These are phyloP conservation scores for Debaryomyces coudertii DNA, from an alignment of 1,139 yeast genomes.

Conservation along the genomic window DNA sequence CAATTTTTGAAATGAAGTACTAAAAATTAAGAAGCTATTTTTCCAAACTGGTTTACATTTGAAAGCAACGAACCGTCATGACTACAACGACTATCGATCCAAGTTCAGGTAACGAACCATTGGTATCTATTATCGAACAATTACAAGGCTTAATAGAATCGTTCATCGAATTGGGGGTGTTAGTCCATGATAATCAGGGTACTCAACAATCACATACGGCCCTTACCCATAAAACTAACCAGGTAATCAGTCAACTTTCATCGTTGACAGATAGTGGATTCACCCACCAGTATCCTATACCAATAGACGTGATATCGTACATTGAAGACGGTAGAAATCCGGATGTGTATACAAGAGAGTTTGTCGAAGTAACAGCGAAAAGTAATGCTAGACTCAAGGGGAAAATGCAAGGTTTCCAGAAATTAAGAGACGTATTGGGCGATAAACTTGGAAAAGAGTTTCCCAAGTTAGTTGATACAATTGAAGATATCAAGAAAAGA, in stretches of 20 bases:
- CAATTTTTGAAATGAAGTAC: background rate
- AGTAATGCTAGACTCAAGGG: conserved; percentile 89
- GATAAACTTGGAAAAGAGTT: conserved; percentile 72
- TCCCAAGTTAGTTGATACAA: conserved; percentile 61
- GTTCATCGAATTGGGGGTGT: conserved; percentile 83
- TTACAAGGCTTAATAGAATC: conserved; percentile 78
- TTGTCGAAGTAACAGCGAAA: conserved; percentile 87
- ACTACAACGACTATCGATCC: conserved; percentile 38
- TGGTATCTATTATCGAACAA: conserved; percentile 58
- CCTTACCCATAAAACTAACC: conserved; percentile 44
- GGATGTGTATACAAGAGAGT: conserved; percentile 93
- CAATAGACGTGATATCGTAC: conserved; percentile 77
- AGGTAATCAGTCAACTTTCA: conserved; percentile 41
- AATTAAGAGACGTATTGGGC: conserved; percentile 65
- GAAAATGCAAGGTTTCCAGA: conserved; percentile 64
- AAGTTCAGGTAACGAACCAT: conserved; percentile 40
- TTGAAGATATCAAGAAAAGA: conserved; percentile 39
- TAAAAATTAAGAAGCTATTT: background rate
- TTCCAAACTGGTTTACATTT: background rate
- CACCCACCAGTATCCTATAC: conserved; percentile 53
- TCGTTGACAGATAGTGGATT: conserved; percentile 38
- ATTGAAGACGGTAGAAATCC: conserved; percentile 97
- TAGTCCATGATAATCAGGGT: conserved; percentile 92
- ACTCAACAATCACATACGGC: conserved; percentile 58
- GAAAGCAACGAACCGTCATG: conserved; percentile 24